Evolutionary conservation across 139 green algal species (phyloP), one percentile per base, ranked within the genome.

Genomic region (Chlamydomonas schloesseri): DNA sequence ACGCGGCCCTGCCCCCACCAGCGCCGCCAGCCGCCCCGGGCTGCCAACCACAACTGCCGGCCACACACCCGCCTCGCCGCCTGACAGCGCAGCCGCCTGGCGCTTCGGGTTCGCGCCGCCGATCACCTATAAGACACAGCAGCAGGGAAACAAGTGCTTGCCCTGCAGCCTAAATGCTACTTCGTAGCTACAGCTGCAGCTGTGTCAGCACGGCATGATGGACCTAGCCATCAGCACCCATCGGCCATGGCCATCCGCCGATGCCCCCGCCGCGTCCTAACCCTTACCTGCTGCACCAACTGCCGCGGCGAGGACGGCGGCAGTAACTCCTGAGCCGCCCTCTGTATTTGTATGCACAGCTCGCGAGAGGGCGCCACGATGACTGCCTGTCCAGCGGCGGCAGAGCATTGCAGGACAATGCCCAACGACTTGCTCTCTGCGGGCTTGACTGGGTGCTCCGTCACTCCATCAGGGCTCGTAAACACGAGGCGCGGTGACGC

Each of bases 31-130:
- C 1, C 98, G 90, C 9, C 98, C 98, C 4, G 98, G 98, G 6
- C 98, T 99, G 76, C 98, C 98, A 31, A 99, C 98, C 31, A 99
- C 96, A 64, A 99, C 86, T 3, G 97, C 47, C 6, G 98, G 98
- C 86, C 79, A 85, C 31, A 31, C 79, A 23, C 65, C 67, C 26
- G n/a, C 79, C 31, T 93, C 93, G 83, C 97, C 89, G 4, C 89
- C 50, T 47, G 95, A 94, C 62, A 99, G 84, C 0, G 94, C 96
- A 69, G 99, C 60, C 33, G 93, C 86, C 91, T 98, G 96, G 17
- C 96, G 87, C 65, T 86, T 71, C 24, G 90, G 86, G 84, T 98
- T 99, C 46, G 98, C 98, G 13, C 98, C 98, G 23, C 98, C 97
- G 67, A 99, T 99, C 68, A 83, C 89, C 93, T n/a, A n/a, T n/a